Percentiles rank a stretch among this genome's conserved stretches.
Evolutionary conservation across 148 eudicot genomes (phyloP).

Genomic region (Rhododendron williamsianum): DNA sequence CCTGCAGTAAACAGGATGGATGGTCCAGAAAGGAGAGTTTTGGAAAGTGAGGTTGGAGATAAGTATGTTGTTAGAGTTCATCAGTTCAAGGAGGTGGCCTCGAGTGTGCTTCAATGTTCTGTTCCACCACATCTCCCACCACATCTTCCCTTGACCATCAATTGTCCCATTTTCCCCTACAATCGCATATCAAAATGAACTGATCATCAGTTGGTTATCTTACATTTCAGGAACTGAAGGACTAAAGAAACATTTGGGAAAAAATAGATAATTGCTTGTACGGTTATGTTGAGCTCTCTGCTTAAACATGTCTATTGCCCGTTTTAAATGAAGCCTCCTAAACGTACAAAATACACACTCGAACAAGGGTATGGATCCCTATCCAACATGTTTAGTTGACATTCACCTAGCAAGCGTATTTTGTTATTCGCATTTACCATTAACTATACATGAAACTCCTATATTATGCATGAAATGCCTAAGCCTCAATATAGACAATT

Average conservation of each 20-base stretch:
- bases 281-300: neutral
- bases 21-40: constrained; percentile 96
- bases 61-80: constrained; percentile 72
- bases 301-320: neutral
- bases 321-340: neutral
- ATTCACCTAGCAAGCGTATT: neutral
- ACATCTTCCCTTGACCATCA: constrained; percentile 89
- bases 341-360: neutral
- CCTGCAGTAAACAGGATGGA: constrained; percentile 99
- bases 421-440: neutral
- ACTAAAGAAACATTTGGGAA: neutral
- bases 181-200: constrained; percentile 11
- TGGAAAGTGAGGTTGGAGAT: constrained; percentile 87
- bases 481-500: neutral
- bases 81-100: constrained; percentile 92
- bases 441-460: neutral
- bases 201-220: neutral
- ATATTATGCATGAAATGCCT: neutral
- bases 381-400: neutral
- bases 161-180: constrained; percentile 88
- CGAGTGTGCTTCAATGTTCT: constrained; percentile 85
- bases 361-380: neutral
- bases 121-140: constrained; percentile 99
- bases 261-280: neutral
- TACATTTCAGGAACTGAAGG: neutral